Conservation (phyloP, 2,329 filamentous ascomycete species). For the Colletotrichum somersetense region DNA sequence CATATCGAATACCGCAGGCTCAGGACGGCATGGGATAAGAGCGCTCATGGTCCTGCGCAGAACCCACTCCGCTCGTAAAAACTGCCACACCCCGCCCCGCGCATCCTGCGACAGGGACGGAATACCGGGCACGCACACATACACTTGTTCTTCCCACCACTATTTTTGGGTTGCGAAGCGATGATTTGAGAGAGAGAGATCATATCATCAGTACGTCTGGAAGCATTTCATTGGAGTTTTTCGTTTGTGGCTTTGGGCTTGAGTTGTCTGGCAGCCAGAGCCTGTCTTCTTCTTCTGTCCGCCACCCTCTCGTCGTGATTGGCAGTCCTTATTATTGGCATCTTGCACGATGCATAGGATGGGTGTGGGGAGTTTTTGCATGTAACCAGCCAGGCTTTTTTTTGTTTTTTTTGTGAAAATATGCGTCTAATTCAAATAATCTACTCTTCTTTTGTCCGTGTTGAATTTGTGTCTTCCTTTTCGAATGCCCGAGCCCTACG, state of each 20-base stretch:
- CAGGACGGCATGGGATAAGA: background rate
- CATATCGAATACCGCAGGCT: background rate
- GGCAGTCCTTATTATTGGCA: background rate
- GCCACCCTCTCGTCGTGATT: background rate
- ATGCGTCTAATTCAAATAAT: background rate
- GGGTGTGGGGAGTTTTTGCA: background rate
- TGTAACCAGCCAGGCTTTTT: background rate
- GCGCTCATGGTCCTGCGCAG: background rate
- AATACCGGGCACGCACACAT: conserved; percentile 6
- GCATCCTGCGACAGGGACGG: background rate
- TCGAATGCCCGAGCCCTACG: background rate
- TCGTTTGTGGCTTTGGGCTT: background rate
- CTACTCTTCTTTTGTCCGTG: background rate
- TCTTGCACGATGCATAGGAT: background rate
- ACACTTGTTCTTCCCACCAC: background rate
- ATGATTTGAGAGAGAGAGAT: background rate
- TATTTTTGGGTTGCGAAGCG: background rate
- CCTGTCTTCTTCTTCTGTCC: conserved; percentile 1
- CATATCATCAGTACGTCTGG: background rate
- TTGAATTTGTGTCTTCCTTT: background rate
- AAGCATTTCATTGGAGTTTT: conserved; percentile 13
- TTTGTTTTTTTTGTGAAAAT: background rate
- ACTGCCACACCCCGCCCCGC: background rate
- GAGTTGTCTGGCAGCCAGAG: conserved; percentile 4
- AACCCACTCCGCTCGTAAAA: background rate